phyloP scores from a whole-genome alignment of 2,329 filamentous ascomycete genomes.

The Chaetothyriales sp. region DNA sequence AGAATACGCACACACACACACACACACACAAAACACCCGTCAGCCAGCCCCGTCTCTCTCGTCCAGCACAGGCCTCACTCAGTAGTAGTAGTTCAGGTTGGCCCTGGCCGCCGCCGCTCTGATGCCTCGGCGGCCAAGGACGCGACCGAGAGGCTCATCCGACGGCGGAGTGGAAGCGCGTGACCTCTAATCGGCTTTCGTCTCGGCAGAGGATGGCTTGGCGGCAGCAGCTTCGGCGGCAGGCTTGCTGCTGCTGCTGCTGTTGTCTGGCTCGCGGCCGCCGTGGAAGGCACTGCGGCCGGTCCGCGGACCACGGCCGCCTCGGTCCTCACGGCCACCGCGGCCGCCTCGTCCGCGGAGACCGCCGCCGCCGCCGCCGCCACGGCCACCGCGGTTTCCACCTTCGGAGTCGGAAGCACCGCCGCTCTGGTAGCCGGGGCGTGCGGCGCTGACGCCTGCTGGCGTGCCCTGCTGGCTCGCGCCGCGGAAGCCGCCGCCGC shows the following conservation, averaged over 20 bases:
- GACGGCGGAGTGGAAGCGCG: neutral
- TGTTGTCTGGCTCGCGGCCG: conserved; percentile 37
- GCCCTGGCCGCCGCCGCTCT: neutral
- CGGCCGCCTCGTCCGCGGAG: conserved; percentile 46
- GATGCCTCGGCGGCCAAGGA: neutral
- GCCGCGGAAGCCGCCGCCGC: conserved; percentile 45
- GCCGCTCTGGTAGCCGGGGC: conserved; percentile 72
- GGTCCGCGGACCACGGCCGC: conserved; percentile 41
- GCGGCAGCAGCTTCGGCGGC: conserved; percentile 21
- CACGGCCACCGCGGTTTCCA: conserved; percentile 46
- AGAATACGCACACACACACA: neutral
- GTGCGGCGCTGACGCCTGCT: conserved; percentile 41
- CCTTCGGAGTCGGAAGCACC: conserved; percentile 65
- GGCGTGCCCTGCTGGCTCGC: conserved; percentile 52
- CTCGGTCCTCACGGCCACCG: conserved; percentile 41
- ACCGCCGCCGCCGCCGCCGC: conserved; percentile 41
- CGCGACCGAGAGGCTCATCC: neutral
- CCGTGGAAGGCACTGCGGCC: conserved; percentile 47
- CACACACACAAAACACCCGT: neutral
- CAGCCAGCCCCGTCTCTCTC: neutral
- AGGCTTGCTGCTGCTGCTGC: conserved; percentile 46
- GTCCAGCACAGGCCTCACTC: neutral
- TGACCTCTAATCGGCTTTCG: conserved; percentile 8
- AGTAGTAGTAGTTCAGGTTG: neutral
- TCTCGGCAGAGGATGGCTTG: conserved; percentile 10